Conservation (phyloP, 345 rosid species). For the Hibiscus tridactylites region DNA sequence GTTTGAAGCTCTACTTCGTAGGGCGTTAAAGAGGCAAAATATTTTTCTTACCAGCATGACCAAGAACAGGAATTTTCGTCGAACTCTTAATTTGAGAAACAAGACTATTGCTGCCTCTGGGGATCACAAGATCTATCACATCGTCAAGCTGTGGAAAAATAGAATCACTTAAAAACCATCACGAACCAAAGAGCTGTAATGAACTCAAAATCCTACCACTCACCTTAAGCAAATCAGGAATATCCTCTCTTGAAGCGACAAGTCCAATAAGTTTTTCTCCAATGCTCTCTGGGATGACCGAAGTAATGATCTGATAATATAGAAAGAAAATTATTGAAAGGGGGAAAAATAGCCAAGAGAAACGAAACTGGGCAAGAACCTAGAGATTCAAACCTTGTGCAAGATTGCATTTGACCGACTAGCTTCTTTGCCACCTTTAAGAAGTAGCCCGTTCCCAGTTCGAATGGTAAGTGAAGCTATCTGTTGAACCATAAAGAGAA, state of each 20-base stretch:
- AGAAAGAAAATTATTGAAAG: background rate
- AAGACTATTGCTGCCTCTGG: constrained; percentile 66
- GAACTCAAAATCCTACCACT: background rate
- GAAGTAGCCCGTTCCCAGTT: constrained; percentile 86
- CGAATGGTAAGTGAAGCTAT: constrained; percentile 62
- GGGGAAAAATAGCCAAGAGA: too few relatives aligned
- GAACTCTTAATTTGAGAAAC: constrained; percentile 59
- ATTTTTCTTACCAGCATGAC: constrained; percentile 61
- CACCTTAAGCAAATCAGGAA: constrained; percentile 70
- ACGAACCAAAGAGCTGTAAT: background rate
- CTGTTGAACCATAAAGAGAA: constrained; percentile 22
- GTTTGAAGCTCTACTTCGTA: background rate
- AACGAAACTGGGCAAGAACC: background rate
- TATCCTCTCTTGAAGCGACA: constrained; percentile 62
- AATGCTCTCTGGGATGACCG: constrained; percentile 45
- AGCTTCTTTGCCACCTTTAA: constrained; percentile 98
- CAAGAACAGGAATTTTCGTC: constrained; percentile 74
- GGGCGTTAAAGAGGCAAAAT: background rate
- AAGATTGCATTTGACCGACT: constrained; percentile 80
- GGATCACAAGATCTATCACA: constrained; percentile 72
- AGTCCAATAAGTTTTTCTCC: constrained; percentile 56
- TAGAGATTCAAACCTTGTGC: constrained; percentile 42
- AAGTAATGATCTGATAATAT: constrained; percentile 45
- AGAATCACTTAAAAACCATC: background rate
- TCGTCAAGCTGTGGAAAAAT: constrained; percentile 51